Conservation (phyloP, 129 eudicot species). For the Centella asiatica region DNA sequence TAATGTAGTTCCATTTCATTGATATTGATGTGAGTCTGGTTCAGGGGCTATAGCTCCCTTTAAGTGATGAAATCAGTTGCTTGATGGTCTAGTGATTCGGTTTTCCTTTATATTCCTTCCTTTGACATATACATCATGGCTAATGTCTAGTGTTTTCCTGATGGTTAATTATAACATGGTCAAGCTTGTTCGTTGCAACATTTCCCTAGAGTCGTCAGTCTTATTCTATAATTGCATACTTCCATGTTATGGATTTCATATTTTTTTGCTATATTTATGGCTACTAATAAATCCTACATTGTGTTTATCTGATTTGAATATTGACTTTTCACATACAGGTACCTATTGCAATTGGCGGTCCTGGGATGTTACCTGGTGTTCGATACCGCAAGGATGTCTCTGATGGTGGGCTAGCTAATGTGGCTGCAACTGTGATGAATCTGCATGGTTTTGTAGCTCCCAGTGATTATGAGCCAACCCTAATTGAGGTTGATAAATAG, state of each 20-base stretch:
- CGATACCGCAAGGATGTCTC: constrained; percentile 78
- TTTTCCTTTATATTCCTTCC: no score
- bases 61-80: no score
- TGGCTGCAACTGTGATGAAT: constrained; percentile 91
- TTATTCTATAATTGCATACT: neutral
- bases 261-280: neutral
- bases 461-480: constrained; percentile 75
- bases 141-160: no score
- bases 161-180: no score
- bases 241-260: neutral
- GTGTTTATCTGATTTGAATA: no score
- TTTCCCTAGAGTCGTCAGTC: no score
- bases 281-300: neutral
- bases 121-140: no score
- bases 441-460: constrained; percentile 90
- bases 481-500: constrained; percentile 68
- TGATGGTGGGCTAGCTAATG: constrained; percentile 72
- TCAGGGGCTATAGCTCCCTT: no score
- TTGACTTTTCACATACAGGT: constrained; percentile 31
- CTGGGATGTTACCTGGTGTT: constrained; percentile 65
- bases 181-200: no score
- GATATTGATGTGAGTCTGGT: no score
- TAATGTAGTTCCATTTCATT: no score
- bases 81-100: no score
- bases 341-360: constrained; percentile 94